A percentile compares a stretch with the other conserved stretches of the same genome.
phyloP scores from a whole-genome alignment of 2,329 filamentous ascomycete genomes.

The Cytospora paraplurivora region DNA sequence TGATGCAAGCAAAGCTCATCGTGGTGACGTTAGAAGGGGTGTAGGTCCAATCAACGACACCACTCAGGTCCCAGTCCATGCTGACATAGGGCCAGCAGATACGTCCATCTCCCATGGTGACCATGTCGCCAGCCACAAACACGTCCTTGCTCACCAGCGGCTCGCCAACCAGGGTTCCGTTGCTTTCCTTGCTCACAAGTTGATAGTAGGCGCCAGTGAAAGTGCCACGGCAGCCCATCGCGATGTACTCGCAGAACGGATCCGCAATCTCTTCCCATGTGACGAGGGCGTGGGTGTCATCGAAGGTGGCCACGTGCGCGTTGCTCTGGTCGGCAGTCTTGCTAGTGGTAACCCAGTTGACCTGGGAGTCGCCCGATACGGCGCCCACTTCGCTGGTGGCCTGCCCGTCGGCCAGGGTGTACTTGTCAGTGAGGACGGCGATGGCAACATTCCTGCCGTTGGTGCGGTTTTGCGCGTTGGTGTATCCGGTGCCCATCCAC shows the following conservation, averaged over 20 bases:
- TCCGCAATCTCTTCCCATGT: slow-evolving; percentile 63
- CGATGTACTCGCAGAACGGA: slow-evolving; percentile 57
- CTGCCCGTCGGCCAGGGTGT: slow-evolving; percentile 54
- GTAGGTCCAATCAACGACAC: slow-evolving; percentile 31
- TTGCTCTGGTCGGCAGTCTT: slow-evolving; percentile 57
- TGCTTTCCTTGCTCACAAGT: slow-evolving; percentile 53
- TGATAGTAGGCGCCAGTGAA: slow-evolving; percentile 64
- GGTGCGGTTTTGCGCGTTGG: slow-evolving; percentile 53
- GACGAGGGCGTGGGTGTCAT: slow-evolving; percentile 53
- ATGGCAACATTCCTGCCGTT: slow-evolving; percentile 63
- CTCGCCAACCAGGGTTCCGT: slow-evolving; percentile 54
- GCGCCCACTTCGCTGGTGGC: slow-evolving; percentile 57
- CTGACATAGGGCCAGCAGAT: slow-evolving; percentile 65
- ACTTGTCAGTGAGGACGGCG: slow-evolving; percentile 58
- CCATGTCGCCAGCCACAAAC: slow-evolving; percentile 65
- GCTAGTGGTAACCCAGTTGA: slow-evolving; percentile 55
- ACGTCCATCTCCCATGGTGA: slow-evolving; percentile 57
- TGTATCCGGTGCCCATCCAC: slow-evolving; percentile 62
- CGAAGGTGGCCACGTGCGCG: slow-evolving; percentile 59
- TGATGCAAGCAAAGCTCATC: slow-evolving; percentile 57
- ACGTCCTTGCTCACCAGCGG: slow-evolving; percentile 53
- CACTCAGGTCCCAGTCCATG: slow-evolving; percentile 53
- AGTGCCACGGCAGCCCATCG: slow-evolving; percentile 61
- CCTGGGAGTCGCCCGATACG: slow-evolving; percentile 56
- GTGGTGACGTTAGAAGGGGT: slow-evolving; percentile 40